Evolutionary conservation across 1,139 yeast genomes (phyloP).

Genomic region (Saccharomyces hybrid): DNA sequence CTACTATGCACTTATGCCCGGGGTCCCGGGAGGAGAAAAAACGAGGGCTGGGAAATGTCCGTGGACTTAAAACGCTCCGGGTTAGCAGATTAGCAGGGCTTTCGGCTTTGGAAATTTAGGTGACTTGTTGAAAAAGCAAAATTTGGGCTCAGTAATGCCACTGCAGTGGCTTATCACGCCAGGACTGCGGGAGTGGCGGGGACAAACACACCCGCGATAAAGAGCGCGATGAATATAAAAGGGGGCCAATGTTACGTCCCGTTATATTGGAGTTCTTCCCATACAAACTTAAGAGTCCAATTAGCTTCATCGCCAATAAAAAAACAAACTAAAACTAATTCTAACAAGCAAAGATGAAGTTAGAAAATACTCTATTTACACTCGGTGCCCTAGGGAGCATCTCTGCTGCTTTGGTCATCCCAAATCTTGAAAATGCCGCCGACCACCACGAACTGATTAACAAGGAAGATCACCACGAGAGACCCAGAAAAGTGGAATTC

Average conservation of each 20-base stretch:
- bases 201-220: not conserved
- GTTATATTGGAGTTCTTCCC: not conserved
- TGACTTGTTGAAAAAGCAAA: not conserved
- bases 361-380: not conserved
- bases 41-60: not conserved
- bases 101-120: not conserved
- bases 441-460: not conserved
- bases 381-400: not conserved
- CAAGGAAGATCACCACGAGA: not conserved
- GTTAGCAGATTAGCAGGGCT: not conserved
- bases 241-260: not conserved
- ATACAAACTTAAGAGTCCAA: not conserved
- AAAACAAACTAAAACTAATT: not conserved
- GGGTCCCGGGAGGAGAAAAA: not conserved
- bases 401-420: not conserved
- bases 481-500: not conserved
- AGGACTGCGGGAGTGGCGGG: conserved; percentile 1
- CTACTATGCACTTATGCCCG: not conserved
- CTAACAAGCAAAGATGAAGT: not conserved
- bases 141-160: not conserved
- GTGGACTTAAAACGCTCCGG: not conserved
- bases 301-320: conserved; percentile 1
- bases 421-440: not conserved
- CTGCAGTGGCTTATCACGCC: not conserved
- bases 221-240: not conserved